phyloP scores from a whole-genome alignment of 805 yeast species.

The Barnettozyma siamensis region DNA sequence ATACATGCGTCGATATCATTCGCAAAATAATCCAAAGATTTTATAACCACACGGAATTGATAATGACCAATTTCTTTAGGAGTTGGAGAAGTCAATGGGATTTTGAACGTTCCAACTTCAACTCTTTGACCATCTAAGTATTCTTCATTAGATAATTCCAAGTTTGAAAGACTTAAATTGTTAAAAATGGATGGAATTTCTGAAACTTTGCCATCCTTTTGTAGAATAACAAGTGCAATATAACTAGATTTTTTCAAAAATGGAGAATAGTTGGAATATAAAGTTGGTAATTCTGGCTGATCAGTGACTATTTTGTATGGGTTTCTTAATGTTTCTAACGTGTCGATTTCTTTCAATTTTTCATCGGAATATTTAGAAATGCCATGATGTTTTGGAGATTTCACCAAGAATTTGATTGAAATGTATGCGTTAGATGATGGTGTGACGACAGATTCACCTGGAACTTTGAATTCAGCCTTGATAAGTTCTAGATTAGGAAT shows the following conservation, averaged over 20 bases:
- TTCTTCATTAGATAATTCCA: slow-evolving; percentile 46
- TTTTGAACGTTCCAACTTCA: slow-evolving; percentile 67
- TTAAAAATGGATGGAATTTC: slow-evolving; percentile 58
- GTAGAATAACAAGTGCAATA: slow-evolving; percentile 64
- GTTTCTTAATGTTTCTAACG: slow-evolving; percentile 60
- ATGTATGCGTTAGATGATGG: slow-evolving; percentile 73
- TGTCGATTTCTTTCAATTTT: slow-evolving; percentile 48
- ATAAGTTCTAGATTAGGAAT: slow-evolving; percentile 68
- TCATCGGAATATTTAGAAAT: slow-evolving; percentile 27
- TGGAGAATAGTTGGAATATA: slow-evolving; percentile 77
- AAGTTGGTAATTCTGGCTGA: slow-evolving; percentile 66
- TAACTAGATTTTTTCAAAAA: slow-evolving; percentile 44
- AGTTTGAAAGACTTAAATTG: slow-evolving; percentile 49
- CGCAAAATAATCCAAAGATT: slow-evolving; percentile 77
- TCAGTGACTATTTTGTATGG: slow-evolving; percentile 60
- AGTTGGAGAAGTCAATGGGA: slow-evolving; percentile 68
- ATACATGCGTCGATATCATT: slow-evolving; percentile 70
- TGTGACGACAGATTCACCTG: slow-evolving; percentile 73
- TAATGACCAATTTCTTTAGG: slow-evolving; percentile 65
- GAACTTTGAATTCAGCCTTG: slow-evolving; percentile 71
- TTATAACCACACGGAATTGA: slow-evolving; percentile 65
- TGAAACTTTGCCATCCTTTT: slow-evolving; percentile 73
- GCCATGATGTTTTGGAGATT: slow-evolving; percentile 61
- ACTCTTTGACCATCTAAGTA: slow-evolving; percentile 27
- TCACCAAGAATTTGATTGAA: slow-evolving; percentile 66